These are phyloP conservation scores for Euphorbia peplus DNA, from an alignment of 345 rosid genomes.

Conservation along the genomic window DNA sequence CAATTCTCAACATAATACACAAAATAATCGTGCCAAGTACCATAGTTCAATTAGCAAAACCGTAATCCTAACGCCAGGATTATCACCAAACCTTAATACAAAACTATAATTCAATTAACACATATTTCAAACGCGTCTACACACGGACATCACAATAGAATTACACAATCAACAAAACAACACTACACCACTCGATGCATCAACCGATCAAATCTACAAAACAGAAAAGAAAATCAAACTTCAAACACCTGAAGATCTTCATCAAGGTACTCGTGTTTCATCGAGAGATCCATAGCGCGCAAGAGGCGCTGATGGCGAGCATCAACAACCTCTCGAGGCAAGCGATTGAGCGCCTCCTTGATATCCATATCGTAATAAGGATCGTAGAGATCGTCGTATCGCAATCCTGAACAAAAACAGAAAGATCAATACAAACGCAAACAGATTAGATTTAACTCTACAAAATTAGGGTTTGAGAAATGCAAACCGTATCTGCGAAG, in stretches of 20 bases:
- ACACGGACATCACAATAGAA: neutral
- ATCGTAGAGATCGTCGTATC: conserved; percentile 90
- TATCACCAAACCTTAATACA: neutral
- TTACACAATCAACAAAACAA: neutral
- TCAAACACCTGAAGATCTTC: conserved; percentile 62
- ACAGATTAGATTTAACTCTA: neutral
- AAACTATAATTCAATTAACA: neutral
- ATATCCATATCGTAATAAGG: conserved; percentile 77
- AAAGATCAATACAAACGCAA: neutral
- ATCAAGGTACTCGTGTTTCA: conserved; percentile 93
- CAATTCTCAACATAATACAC: neutral
- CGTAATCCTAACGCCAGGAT: neutral
- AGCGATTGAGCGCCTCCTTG: conserved; percentile 81
- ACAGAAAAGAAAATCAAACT: neutral
- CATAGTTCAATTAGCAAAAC: neutral
- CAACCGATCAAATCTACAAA: neutral
- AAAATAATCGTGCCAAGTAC: neutral
- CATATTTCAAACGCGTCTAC: neutral
- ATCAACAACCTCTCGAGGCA: conserved; percentile 84
- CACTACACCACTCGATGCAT: too few relatives aligned
- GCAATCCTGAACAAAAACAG: conserved; percentile 47
- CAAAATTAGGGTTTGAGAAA: conserved; percentile 27
- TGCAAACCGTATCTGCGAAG: conserved; percentile 62
- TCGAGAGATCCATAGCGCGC: conserved; percentile 98
- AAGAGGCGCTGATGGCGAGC: conserved; percentile 96